Conservation (phyloP, 2,329 filamentous ascomycete species). For the Fusarium papillatum region DNA sequence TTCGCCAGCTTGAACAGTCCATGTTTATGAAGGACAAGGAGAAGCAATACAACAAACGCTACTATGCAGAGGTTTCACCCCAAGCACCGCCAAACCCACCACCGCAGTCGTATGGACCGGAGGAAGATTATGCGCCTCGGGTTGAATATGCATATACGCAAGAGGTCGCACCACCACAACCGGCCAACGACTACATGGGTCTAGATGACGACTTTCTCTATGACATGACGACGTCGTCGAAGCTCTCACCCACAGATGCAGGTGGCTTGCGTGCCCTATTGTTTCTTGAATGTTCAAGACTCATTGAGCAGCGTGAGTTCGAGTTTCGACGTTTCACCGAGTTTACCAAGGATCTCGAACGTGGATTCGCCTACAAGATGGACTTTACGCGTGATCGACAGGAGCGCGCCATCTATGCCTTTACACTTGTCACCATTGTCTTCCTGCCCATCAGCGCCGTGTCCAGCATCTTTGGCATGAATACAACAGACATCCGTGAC, state of each 20-base stretch:
- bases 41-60: slow-evolving; percentile 16
- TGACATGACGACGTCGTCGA: slow-evolving; percentile 47
- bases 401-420: slow-evolving; percentile 62
- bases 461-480: slow-evolving; percentile 66
- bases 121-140: slow-evolving; percentile 15
- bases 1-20: slow-evolving; percentile 19
- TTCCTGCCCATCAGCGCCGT: slow-evolving; percentile 62
- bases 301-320: slow-evolving; percentile 54
- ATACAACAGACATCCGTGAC: slow-evolving; percentile 63
- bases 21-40: slow-evolving; percentile 16
- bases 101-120: slow-evolving; percentile 15
- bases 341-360: slow-evolving; percentile 48
- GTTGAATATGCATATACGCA: slow-evolving; percentile 6
- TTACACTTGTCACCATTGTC: slow-evolving; percentile 63
- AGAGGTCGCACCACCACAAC: background rate
- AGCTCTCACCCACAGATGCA: slow-evolving; percentile 52
- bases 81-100: background rate
- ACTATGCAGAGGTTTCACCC: slow-evolving; percentile 8
- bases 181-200: slow-evolving; percentile 38
- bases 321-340: slow-evolving; percentile 48
- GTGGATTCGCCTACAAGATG: slow-evolving; percentile 51
- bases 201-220: slow-evolving; percentile 41
- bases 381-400: slow-evolving; percentile 59
- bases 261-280: slow-evolving; percentile 55
- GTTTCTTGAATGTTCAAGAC: slow-evolving; percentile 52